Evolutionary conservation across 2,329 filamentous ascomycete genomes (phyloP).

Genomic region (Fusarium sp.): DNA sequence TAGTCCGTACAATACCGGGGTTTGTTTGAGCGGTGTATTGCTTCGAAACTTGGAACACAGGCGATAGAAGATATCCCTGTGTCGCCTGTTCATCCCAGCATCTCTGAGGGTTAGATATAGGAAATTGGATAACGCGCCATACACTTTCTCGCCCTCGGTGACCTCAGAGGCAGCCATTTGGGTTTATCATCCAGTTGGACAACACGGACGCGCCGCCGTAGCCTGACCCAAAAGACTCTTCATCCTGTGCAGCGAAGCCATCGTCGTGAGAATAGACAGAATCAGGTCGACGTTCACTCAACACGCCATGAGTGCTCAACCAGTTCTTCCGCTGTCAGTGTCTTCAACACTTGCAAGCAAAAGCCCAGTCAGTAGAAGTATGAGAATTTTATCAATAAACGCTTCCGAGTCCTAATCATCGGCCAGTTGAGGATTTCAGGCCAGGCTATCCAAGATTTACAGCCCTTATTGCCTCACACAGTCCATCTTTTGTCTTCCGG

Average conservation of each 20-base stretch:
- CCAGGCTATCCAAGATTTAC: constrained; percentile 6
- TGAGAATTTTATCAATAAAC: rapidly evolving
- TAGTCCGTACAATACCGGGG: constrained; percentile 16
- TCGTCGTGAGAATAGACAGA: no score
- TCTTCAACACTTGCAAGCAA: not conserved
- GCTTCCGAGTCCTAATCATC: rapidly evolving
- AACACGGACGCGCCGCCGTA: constrained; percentile 10
- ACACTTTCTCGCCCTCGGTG: rapidly evolving
- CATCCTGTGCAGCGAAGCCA: rapidly evolving
- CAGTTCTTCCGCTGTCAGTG: not conserved
- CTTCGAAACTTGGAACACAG: constrained; percentile 6
- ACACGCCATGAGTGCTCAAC: not conserved
- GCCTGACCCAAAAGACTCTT: rapidly evolving
- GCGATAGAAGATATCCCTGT: constrained; percentile 6
- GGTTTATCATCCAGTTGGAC: constrained; percentile 20
- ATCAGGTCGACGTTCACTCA: no score
- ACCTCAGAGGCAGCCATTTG: constrained; percentile 17
- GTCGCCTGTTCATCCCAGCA: not conserved
- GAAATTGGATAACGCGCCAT: constrained; percentile 13
- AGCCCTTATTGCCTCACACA: constrained; percentile 4
- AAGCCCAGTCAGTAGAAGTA: not conserved
- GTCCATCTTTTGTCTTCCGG: not conserved
- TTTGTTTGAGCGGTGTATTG: not conserved
- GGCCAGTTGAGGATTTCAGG: constrained; percentile 1
- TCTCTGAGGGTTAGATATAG: not conserved